A percentile compares a stretch with the other conserved stretches of the same genome.
These are phyloP conservation scores for Candida maesae DNA, from an alignment of 805 yeast species.

Conservation along the genomic window DNA sequence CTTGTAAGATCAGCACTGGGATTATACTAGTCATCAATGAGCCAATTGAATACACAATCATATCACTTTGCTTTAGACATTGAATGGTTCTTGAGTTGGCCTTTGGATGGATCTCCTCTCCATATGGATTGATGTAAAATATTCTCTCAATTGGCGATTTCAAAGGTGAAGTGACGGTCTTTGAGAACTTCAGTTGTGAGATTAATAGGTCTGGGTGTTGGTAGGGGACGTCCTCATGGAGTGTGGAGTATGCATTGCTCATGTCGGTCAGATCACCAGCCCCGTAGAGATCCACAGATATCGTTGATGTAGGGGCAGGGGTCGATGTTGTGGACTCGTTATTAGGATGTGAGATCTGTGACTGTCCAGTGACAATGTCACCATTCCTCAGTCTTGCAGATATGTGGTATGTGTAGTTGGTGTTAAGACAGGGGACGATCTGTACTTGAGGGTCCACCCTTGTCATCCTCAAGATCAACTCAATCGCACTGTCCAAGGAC, in stretches of 20 bases:
- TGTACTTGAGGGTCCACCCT: conserved; percentile 48
- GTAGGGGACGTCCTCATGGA: conserved; percentile 57
- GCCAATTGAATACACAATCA: conserved; percentile 76
- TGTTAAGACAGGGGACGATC: conserved; percentile 78
- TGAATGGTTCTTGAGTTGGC: conserved; percentile 62
- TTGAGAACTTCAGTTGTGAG: conserved; percentile 72
- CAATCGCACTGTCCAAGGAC: conserved; percentile 79
- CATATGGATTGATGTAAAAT: conserved; percentile 81
- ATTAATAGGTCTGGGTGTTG: conserved; percentile 73
- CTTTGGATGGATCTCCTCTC: conserved; percentile 76
- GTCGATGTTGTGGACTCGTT: conserved; percentile 15
- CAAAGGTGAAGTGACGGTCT: conserved; percentile 56
- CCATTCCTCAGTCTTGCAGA: conserved; percentile 73
- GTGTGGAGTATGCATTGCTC: conserved; percentile 1
- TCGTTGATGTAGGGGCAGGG: conserved; percentile 16
- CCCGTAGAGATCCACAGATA: conserved; percentile 18
- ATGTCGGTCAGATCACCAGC: conserved; percentile 3
- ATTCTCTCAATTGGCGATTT: conserved; percentile 69
- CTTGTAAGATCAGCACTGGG: conserved; percentile 72
- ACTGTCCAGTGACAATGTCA: conserved; percentile 78
- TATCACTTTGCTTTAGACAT: conserved; percentile 46
- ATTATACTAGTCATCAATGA: conserved; percentile 83
- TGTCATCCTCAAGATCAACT: conserved; percentile 62
- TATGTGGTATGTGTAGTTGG: conserved; percentile 82
- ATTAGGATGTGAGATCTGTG: conserved; percentile 88